Evolutionary conservation across 176 grass and related monocot species (phyloP).

Genomic region (Areca catechu): DNA sequence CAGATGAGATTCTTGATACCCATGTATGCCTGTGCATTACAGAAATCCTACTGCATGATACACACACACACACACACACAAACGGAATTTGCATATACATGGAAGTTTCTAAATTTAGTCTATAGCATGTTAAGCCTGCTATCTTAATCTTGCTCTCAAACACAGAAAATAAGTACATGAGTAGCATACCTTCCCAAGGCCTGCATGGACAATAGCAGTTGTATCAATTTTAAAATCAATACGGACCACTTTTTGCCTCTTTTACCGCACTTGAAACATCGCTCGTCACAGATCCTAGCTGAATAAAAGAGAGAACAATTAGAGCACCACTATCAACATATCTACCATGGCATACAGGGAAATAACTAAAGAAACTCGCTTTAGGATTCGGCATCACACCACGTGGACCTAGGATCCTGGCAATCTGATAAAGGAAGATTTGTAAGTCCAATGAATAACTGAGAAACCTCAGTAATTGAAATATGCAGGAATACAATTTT

Average conservation of each 20-base stretch:
- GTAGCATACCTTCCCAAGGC: conserved; percentile 76
- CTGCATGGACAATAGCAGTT: conserved; percentile 95
- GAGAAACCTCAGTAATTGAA: neutral
- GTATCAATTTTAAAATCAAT: conserved; percentile 98
- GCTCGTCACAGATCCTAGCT: conserved; percentile 93
- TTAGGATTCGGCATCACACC: conserved; percentile 99
- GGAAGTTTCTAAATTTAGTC: too few species aligned
- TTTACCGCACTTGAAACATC: conserved; percentile 88
- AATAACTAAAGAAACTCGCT: conserved; percentile 36
- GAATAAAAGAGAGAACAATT: conserved; percentile 17
- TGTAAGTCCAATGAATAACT: neutral
- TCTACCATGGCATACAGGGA: conserved; percentile 8
- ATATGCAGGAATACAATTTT: conserved; percentile 12
- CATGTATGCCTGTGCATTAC: too few species aligned
- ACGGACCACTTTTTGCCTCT: conserved; percentile 74
- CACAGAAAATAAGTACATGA: too few species aligned
- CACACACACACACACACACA: too few species aligned
- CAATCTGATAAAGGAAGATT: conserved; percentile 43
- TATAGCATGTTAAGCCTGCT: too few species aligned
- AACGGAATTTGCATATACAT: too few species aligned
- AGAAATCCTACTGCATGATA: too few species aligned
- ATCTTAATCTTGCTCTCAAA: too few species aligned
- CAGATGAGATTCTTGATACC: too few species aligned
- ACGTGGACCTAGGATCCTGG: conserved; percentile 90
- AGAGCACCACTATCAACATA: conserved; percentile 16